Conservation (phyloP, 2,329 filamentous ascomycete genomes). For the Macrophomina tecta region DNA sequence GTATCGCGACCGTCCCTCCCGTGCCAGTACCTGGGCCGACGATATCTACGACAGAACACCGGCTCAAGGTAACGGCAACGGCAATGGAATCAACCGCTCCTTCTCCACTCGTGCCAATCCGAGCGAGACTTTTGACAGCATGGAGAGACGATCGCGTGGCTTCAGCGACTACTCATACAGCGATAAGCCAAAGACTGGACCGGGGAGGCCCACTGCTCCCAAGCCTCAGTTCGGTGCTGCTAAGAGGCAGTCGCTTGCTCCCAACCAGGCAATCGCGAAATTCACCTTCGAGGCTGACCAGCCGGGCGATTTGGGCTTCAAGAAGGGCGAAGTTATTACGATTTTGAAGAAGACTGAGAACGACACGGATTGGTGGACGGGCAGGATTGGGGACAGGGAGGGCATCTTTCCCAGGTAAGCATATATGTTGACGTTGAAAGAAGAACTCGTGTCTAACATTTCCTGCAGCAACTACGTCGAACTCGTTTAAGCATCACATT, state of each 20-base stretch:
- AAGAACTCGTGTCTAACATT: slow-evolving; percentile 17
- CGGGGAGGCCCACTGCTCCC: slow-evolving; percentile 80
- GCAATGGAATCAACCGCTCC: slow-evolving; percentile 49
- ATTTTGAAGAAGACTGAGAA: slow-evolving; percentile 94
- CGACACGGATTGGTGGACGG: slow-evolving; percentile 97
- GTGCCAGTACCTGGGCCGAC: slow-evolving; percentile 76
- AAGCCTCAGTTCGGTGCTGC: slow-evolving; percentile 79
- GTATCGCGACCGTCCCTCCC: slow-evolving; percentile 63
- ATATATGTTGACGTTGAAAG: slow-evolving; percentile 10
- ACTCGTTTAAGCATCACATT: slow-evolving; percentile 35
- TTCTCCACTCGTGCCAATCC: slow-evolving; percentile 59
- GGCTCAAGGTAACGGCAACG: slow-evolving; percentile 35
- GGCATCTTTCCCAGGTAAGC: slow-evolving; percentile 88
- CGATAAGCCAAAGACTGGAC: slow-evolving; percentile 60
- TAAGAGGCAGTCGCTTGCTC: slow-evolving; percentile 52
- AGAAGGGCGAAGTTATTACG: slow-evolving; percentile 96
- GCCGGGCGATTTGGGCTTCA: slow-evolving; percentile 89
- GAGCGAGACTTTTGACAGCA: slow-evolving; percentile 57
- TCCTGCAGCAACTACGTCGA: slow-evolving; percentile 49
- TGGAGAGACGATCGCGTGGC: slow-evolving; percentile 44
- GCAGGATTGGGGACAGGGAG: slow-evolving; percentile 80
- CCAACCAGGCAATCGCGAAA: slow-evolving; percentile 86
- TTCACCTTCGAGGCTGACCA: slow-evolving; percentile 96
- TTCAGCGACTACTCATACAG: slow-evolving; percentile 61
- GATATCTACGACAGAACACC: slow-evolving; percentile 70